These are phyloP conservation scores for Chrysochromulina tobinii DNA, from an alignment of 78 protist species.

Conservation along the genomic window DNA sequence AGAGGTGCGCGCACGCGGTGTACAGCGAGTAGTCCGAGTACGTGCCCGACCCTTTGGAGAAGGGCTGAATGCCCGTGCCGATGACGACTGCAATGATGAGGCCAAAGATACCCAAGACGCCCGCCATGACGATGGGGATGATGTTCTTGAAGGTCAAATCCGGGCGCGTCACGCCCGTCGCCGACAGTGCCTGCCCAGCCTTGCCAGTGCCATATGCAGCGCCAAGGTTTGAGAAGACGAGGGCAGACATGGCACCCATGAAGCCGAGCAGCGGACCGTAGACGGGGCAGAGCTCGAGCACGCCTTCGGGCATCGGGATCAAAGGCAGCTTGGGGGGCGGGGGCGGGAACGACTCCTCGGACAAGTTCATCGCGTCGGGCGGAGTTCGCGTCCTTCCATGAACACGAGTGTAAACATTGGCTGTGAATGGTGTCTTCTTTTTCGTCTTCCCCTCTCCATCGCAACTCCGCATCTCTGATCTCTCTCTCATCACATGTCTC, in stretches of 20 bases:
- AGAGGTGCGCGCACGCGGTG: constrained; percentile 65
- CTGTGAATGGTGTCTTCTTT: too few species aligned
- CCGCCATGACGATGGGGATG: constrained; percentile 98
- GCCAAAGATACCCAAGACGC: constrained; percentile 99
- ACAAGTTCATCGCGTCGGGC: too few species aligned
- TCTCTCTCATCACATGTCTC: too few species aligned
- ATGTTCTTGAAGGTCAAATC: constrained; percentile 80
- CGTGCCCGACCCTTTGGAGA: neutral
- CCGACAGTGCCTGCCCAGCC: constrained; percentile 93
- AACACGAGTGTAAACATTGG: too few species aligned
- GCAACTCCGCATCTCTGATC: too few species aligned
- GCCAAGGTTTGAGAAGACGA: constrained; percentile 89
- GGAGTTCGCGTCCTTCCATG: too few species aligned
- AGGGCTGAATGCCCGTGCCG: neutral
- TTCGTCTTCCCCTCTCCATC: too few species aligned
- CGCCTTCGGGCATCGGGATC: too few species aligned
- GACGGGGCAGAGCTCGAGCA: neutral
- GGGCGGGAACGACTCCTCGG: too few species aligned
- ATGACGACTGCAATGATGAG: constrained; percentile 95
- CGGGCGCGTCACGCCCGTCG: constrained; percentile 88
- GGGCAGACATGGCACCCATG: constrained; percentile 77
- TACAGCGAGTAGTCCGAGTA: neutral
- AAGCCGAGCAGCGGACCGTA: constrained; percentile 72
- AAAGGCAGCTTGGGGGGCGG: too few species aligned
- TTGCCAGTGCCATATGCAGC: constrained; percentile 99